phyloP scores from a whole-genome alignment of 768 basidiomycete species.

The Amanita jacksonii region DNA sequence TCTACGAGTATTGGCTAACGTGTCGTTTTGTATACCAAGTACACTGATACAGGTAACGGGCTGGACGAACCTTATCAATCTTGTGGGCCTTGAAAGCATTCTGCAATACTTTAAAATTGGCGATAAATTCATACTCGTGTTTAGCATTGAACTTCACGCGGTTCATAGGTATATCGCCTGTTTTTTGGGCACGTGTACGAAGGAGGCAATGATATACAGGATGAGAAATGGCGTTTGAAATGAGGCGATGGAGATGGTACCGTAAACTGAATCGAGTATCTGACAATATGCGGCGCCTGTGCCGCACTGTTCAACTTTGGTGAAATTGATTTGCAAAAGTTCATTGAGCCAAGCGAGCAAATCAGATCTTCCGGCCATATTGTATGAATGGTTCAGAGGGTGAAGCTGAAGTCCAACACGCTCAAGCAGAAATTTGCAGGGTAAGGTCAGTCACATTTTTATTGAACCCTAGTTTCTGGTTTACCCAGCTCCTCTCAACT shows the following conservation, averaged over 20 bases:
- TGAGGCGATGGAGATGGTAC: conserved; percentile 28
- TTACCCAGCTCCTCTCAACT: background rate
- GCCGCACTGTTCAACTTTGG: conserved; percentile 88
- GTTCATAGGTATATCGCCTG: conserved; percentile 85
- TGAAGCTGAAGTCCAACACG: background rate
- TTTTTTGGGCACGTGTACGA: conserved; percentile 3
- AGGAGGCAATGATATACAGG: conserved; percentile 8
- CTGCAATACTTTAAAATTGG: conserved; percentile 94
- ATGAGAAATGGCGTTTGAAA: conserved; percentile 4
- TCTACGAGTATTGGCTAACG: conserved; percentile 90
- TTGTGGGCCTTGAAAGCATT: conserved; percentile 85
- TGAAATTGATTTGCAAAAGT: conserved; percentile 82
- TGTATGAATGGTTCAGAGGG: no score
- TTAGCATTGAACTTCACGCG: conserved; percentile 95
- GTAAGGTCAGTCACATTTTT: background rate
- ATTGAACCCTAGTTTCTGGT: conserved; percentile 4
- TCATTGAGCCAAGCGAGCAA: conserved; percentile 92
- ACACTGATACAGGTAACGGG: background rate
- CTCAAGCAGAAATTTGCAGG: background rate
- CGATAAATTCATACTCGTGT: conserved; percentile 92
- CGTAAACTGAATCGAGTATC: conserved; percentile 89
- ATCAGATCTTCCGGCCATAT: conserved; percentile 72
- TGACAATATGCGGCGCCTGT: conserved; percentile 92
- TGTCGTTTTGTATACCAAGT: conserved; percentile 7
- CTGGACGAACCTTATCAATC: conserved; percentile 74